Evolutionary conservation across 139 green algal species (phyloP).

Genomic region (Pleodorina starrii): DNA sequence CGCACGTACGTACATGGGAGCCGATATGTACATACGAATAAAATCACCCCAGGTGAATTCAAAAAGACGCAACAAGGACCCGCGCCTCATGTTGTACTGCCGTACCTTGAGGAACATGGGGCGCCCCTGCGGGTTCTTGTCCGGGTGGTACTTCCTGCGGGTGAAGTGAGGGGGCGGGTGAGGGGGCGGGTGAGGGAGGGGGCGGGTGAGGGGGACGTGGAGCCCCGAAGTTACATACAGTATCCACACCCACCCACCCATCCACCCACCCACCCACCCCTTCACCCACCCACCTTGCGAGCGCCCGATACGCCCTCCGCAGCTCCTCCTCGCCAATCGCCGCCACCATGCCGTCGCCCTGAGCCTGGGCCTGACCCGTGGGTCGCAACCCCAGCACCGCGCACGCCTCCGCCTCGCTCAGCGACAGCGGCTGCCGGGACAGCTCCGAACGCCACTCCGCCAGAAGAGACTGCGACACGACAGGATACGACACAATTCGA

Average conservation of each 20-base stretch:
- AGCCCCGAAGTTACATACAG: too few species aligned
- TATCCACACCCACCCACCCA: too few species aligned
- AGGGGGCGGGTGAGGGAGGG: not conserved
- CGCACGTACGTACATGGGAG: too few species aligned
- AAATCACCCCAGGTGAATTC: too few species aligned
- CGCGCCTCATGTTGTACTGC: too few species aligned
- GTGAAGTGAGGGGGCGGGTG: not conserved
- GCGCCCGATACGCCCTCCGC: conserved; percentile 89
- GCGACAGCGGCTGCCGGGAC: conserved; percentile 77
- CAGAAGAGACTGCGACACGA: conserved; percentile 81
- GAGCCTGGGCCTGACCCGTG: not conserved
- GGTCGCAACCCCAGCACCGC: conserved; percentile 74
- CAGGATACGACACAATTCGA: too few species aligned
- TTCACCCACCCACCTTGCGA: conserved; percentile 51
- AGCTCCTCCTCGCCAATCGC: conserved; percentile 86
- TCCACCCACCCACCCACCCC: too few species aligned
- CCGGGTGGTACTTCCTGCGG: conserved; percentile 87
- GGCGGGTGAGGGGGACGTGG: too few species aligned
- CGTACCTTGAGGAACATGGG: conserved; percentile 82
- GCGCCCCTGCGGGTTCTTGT: conserved; percentile 93
- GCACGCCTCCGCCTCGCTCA: conserved; percentile 80
- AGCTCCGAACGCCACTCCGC: conserved; percentile 90
- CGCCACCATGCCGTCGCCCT: conserved; percentile 70
- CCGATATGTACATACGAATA: too few species aligned
- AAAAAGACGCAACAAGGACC: too few species aligned